Evolutionary conservation across 2,329 filamentous ascomycete species (phyloP).

Genomic region (Hypomyces rosellus): DNA sequence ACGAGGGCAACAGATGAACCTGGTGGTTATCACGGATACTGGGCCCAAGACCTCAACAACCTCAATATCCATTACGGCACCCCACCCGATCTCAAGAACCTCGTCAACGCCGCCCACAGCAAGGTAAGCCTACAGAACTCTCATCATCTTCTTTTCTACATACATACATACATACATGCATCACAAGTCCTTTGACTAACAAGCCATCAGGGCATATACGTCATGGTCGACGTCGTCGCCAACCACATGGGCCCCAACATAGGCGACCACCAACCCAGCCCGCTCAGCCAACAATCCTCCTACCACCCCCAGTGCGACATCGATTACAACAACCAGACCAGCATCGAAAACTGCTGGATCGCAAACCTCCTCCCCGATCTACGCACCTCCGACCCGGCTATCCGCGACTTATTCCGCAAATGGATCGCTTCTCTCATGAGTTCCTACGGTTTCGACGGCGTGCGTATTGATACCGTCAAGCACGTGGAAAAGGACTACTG

Average conservation of each 20-base stretch:
- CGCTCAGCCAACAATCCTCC: conserved; percentile 46
- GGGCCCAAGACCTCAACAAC: conserved; percentile 42
- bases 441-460: conserved; percentile 56
- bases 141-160: background rate
- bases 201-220: conserved; percentile 31
- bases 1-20: no score
- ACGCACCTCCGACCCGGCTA: conserved; percentile 44
- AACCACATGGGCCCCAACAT: conserved; percentile 55
- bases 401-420: conserved; percentile 45
- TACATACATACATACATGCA: no score
- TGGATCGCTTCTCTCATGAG: conserved; percentile 54
- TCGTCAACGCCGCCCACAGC: conserved; percentile 49
- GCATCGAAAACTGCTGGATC: conserved; percentile 45
- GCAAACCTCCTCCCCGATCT: conserved; percentile 55
- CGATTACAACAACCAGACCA: conserved; percentile 46
- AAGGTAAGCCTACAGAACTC: conserved; percentile 38
- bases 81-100: conserved; percentile 49
- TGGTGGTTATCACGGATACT: conserved; percentile 51
- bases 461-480: conserved; percentile 57
- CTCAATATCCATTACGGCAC: conserved; percentile 56
- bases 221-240: conserved; percentile 57
- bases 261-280: conserved; percentile 32
- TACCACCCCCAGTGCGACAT: conserved; percentile 56
- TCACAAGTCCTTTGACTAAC: no score
- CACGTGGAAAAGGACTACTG: conserved; percentile 56